Percentiles rank a stretch among this genome's conserved stretches.
Conservation (phyloP, 106 monocot species). For the Dioscorea dumetorum region DNA sequence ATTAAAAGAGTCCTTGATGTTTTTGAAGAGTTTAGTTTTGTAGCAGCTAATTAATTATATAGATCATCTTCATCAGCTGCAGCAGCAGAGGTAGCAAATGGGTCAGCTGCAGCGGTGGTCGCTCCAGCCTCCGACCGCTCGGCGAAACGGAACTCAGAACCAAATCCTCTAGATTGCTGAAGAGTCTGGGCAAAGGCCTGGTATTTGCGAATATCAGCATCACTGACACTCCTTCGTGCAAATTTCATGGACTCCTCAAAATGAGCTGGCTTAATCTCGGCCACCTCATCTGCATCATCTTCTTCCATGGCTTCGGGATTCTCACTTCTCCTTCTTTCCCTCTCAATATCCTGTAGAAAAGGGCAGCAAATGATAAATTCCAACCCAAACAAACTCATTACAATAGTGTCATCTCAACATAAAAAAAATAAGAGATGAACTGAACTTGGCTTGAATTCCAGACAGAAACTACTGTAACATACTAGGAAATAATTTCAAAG, state of each 20-base stretch:
- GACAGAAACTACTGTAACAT: too few relatives aligned
- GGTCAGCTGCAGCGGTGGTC: slow-evolving; percentile 33
- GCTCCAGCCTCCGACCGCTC: slow-evolving; percentile 50
- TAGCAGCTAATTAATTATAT: slow-evolving; percentile 40
- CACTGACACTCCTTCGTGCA: slow-evolving; percentile 74
- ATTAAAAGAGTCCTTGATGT: too few relatives aligned
- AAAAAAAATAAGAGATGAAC: too few relatives aligned
- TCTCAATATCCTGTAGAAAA: slow-evolving; percentile 60
- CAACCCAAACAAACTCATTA: too few relatives aligned
- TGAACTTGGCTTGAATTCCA: too few relatives aligned
- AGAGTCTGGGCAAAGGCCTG: slow-evolving; percentile 88
- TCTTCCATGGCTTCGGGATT: slow-evolving; percentile 93
- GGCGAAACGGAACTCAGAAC: slow-evolving; percentile 74
- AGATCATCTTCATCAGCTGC: slow-evolving; percentile 70
- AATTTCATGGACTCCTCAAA: slow-evolving; percentile 89
- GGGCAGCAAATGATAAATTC: neutral
- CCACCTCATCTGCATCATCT: slow-evolving; percentile 51
- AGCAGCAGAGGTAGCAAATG: slow-evolving; percentile 41
- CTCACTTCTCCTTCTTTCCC: slow-evolving; percentile 58
- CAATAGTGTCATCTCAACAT: too few relatives aligned
- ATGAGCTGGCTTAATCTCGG: slow-evolving; percentile 78
- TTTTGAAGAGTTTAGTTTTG: too few relatives aligned
- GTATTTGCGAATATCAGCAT: slow-evolving; percentile 86
- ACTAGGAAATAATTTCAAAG: too few relatives aligned
- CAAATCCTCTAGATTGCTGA: slow-evolving; percentile 83